Evolutionary conservation across 2,329 filamentous ascomycete species (phyloP).

Genomic region (Hymenoscyphus albidus): DNA sequence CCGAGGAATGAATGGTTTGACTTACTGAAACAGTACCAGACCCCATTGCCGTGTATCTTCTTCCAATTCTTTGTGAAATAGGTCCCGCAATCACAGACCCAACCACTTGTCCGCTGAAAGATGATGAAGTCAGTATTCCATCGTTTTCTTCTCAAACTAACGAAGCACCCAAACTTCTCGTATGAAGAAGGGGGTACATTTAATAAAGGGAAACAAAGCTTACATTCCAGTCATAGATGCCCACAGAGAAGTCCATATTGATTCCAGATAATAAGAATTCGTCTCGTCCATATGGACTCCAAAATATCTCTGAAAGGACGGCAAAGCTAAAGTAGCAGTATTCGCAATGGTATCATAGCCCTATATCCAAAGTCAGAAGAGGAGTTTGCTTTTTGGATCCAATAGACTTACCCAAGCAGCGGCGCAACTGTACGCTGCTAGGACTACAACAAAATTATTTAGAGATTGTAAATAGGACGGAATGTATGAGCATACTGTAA

Average conservation of each 20-base stretch:
- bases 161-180: background rate
- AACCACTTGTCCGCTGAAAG: slow-evolving; percentile 12
- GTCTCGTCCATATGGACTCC: slow-evolving; percentile 21
- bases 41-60: slow-evolving; percentile 17
- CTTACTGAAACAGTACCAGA: slow-evolving; percentile 18
- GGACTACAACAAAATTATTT: slow-evolving; percentile 10
- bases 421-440: slow-evolving; percentile 21
- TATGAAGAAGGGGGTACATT: background rate
- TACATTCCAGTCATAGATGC: slow-evolving; percentile 18
- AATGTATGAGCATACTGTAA: slow-evolving; percentile 12
- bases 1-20: background rate
- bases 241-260: slow-evolving; percentile 25
- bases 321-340: slow-evolving; percentile 20
- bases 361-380: slow-evolving; percentile 1
- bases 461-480: background rate
- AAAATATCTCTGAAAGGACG: slow-evolving; percentile 22
- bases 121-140: background rate
- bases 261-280: slow-evolving; percentile 18
- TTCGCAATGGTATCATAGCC: slow-evolving; percentile 25
- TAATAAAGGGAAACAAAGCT: slow-evolving; percentile 3
- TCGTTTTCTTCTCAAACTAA: background rate
- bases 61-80: slow-evolving; percentile 19
- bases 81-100: slow-evolving; percentile 19
- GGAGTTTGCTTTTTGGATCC: background rate
- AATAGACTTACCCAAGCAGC: slow-evolving; percentile 17